phyloP scores from a whole-genome alignment of 495 filamentous ascomycete genomes.

The Oidiodendron maius region DNA sequence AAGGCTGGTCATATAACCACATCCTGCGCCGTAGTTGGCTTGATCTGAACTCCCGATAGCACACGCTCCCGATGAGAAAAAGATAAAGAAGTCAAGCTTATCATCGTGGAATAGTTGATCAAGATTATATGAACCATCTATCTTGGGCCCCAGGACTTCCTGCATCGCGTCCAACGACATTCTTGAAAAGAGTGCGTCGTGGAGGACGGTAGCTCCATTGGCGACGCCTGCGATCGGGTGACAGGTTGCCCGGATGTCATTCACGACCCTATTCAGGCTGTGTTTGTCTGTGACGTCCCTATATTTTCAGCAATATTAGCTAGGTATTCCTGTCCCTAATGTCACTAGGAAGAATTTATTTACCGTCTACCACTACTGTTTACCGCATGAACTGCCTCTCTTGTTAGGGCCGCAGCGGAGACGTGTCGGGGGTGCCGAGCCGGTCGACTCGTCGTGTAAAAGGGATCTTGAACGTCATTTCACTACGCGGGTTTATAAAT shows the following conservation, averaged over 20 bases:
- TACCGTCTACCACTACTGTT: no score
- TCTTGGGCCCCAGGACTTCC: slow-evolving; percentile 31
- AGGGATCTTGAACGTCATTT: no score
- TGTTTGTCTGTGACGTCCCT: no score
- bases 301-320: no score
- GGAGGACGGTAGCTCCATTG: slow-evolving; percentile 43
- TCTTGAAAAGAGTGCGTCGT: slow-evolving; percentile 31
- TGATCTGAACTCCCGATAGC: slow-evolving; percentile 45
- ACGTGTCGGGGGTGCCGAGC: no score
- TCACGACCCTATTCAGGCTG: slow-evolving; percentile 9
- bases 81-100: slow-evolving; percentile 51
- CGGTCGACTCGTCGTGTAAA: no score
- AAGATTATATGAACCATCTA: slow-evolving; percentile 29
- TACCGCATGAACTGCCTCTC: no score
- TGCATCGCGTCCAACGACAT: slow-evolving; percentile 28
- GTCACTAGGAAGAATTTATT: no score
- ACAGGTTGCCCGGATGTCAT: slow-evolving; percentile 9
- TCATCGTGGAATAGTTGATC: slow-evolving; percentile 32
- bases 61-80: slow-evolving; percentile 44
- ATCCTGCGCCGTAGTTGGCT: slow-evolving; percentile 44
- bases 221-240: slow-evolving; percentile 41
- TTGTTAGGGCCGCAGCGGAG: no score
- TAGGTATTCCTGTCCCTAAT: no score
- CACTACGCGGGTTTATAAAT: no score
- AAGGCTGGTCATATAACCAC: slow-evolving; percentile 37